These are phyloP conservation scores for Boletus edulis DNA, from an alignment of 768 basidiomycete genomes.

Conservation along the genomic window DNA sequence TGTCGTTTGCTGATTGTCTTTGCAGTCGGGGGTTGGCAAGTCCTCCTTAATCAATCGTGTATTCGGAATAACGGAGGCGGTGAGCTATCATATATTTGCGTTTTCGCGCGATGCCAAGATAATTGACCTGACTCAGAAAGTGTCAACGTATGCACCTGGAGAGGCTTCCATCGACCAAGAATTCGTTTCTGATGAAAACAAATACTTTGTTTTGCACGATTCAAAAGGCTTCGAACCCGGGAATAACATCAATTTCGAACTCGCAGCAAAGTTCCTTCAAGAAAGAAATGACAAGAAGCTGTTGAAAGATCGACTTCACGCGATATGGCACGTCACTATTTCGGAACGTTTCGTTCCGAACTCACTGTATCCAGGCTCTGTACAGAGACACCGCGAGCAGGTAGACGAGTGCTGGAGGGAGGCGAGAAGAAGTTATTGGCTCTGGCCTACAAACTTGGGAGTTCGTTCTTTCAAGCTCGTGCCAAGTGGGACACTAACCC, in stretches of 20 bases:
- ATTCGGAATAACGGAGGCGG: background rate
- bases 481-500: background rate
- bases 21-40: background rate
- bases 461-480: background rate
- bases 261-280: background rate
- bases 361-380: slow-evolving; percentile 1
- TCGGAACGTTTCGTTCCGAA: background rate
- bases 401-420: slow-evolving; percentile 5
- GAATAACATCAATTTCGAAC: background rate
- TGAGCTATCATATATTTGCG: background rate
- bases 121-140: background rate
- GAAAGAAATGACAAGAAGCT: background rate
- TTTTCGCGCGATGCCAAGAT: no score
- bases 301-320: slow-evolving; percentile 3
- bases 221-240: slow-evolving; percentile 4
- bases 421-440: slow-evolving; percentile 1
- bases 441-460: background rate
- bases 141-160: background rate
- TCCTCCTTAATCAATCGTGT: background rate
- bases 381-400: slow-evolving; percentile 4
- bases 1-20: no score
- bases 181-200: slow-evolving; percentile 5
- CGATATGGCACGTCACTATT: background rate
- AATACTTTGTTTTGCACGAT: slow-evolving; percentile 3
- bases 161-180: slow-evolving; percentile 3